phyloP scores from a whole-genome alignment of 169 alveolate species.

The Perkinsus olseni region DNA sequence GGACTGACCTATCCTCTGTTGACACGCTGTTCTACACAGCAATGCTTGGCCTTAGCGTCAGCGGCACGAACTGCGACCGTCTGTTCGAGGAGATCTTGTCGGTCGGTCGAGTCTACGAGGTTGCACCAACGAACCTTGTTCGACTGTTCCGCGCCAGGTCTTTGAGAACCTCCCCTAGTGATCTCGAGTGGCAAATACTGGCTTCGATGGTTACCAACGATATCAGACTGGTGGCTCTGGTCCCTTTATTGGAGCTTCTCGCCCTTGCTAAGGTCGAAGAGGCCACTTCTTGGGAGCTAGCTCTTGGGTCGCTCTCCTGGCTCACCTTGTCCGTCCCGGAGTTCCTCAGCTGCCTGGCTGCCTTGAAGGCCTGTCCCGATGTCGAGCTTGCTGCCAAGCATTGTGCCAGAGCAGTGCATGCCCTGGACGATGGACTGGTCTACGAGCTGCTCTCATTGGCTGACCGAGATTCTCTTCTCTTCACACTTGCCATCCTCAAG shows the following conservation, averaged over 20 bases:
- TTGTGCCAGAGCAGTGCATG: not conserved
- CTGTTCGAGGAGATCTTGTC: not conserved
- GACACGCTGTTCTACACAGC: not conserved
- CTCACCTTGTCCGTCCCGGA: not conserved
- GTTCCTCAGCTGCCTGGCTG: not conserved
- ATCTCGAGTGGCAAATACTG: not conserved
- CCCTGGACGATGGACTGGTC: not conserved
- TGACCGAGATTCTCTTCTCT: not conserved
- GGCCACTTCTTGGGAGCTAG: not conserved
- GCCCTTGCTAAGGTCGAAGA: not conserved
- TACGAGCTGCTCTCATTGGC: not conserved
- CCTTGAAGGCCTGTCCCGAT: not conserved
- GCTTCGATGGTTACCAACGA: not conserved
- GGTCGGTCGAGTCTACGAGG: not conserved
- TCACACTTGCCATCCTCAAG: not conserved
- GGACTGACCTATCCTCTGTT: not conserved
- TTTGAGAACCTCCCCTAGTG: not conserved
- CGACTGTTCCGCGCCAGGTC: not conserved
- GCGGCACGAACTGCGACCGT: not conserved
- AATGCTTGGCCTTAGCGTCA: not conserved
- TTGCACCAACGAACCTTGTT: not conserved
- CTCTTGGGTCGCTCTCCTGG: not conserved
- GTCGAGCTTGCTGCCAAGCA: not conserved
- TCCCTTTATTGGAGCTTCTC: not conserved
- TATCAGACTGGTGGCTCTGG: not conserved